Percentiles rank a stretch among this genome's conserved stretches.
phyloP scores from a whole-genome alignment of 306 rosid genomes.

The Prunus dulcis region DNA sequence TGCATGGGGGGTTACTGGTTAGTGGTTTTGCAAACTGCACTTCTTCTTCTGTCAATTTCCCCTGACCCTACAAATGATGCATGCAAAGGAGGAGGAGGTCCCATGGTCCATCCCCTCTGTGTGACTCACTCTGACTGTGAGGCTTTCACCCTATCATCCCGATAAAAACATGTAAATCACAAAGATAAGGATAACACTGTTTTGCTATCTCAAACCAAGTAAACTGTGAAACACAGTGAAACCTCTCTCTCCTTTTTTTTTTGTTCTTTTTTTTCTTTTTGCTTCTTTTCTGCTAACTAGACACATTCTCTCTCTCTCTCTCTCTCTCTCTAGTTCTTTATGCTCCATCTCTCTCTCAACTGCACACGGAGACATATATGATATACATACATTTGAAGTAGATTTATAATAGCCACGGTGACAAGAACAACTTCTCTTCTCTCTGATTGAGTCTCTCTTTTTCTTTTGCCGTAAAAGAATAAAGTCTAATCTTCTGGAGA shows the following conservation, averaged over 20 bases:
- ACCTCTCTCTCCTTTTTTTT: neutral
- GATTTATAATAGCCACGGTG: constrained; percentile 13
- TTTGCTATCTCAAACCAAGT: neutral
- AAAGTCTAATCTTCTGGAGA: constrained; percentile 35
- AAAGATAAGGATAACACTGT: too few relatives aligned
- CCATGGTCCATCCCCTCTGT: constrained; percentile 6
- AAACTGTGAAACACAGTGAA: constrained; percentile 12
- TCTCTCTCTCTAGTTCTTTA: neutral
- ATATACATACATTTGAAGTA: constrained; percentile 6
- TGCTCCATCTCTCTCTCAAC: constrained; percentile 13
- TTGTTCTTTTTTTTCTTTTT: neutral
- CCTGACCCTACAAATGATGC: constrained; percentile 19
- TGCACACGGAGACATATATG: neutral
- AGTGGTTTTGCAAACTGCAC: neutral
- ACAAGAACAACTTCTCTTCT: constrained; percentile 12
- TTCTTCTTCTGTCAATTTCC: constrained; percentile 15
- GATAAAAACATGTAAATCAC: neutral
- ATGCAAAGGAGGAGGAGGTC: neutral
- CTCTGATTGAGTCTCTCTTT: neutral
- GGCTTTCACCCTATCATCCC: neutral
- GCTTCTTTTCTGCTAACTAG: neutral
- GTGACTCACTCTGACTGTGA: neutral
- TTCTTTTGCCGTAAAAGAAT: constrained; percentile 26
- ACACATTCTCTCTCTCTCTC: neutral
- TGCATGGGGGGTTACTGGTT: neutral